Base-by-base conservation (phyloP, 2,329 filamentous ascomycete species). In the Zelopaecilomyces penicillatus region DNA sequence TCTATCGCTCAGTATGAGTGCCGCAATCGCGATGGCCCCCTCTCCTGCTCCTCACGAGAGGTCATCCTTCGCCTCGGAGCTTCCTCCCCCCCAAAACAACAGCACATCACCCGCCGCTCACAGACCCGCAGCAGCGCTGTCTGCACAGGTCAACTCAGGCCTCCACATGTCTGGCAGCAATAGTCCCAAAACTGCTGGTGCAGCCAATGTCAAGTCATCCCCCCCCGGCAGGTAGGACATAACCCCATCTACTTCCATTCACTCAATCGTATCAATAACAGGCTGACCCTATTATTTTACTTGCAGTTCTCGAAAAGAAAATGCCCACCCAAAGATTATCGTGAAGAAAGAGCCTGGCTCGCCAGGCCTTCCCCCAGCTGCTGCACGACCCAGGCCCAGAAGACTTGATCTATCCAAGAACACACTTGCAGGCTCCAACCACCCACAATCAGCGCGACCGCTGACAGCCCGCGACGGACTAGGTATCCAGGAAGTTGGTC, bases 261-360 rank as follows among this genome's bases (percentile, higher is more conserved):
- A 32, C 9, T 12, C 10, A 12, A 10, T 31, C 39, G 34, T 11
- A 19, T 19, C 19, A 19, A 19, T 19, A 19, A 19, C 19, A 19
- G 19, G 19, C 19, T 19, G 19, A 19, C 19, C 19, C 19, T 19
- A 19, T 19, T 19, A 19, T 19, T 19, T 19, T 42, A 48, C 34
- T 55, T 47, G 47, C 52, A 59, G 58, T 47, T 57, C 73, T 65
- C 74, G 73, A 67, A 73, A 66, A 71, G 75, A 62, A 66, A 69
- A 63, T 63, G 73, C 68, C 38, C 65, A 67, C 29, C 86, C 87
- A 35, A 90, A 87, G 68, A 94, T 96, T 51, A 77, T 95, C 52
- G 90, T 98, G 48, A 97, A 97, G 74, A 96, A 96, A 67, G 93
- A 98, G 65, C 90, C 90, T 31, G 80, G 85, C 36, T 96, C 91